Evolutionary conservation across 1,284 basidiomycete genomes (phyloP).

Genomic region (Leccinum pallidistipes): DNA sequence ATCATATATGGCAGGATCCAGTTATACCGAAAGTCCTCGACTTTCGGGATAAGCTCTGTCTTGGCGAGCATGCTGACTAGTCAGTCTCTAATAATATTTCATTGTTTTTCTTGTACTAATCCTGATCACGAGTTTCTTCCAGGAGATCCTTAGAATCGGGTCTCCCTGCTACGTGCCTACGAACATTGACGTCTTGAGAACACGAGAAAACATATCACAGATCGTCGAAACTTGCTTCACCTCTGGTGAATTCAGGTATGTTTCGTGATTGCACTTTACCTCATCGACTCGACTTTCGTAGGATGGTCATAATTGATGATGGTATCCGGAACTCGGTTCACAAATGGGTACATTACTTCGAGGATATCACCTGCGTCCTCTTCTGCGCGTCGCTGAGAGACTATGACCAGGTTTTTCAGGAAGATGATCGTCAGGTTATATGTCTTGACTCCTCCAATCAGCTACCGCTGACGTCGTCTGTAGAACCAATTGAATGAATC

Average conservation of each 20-base stretch:
- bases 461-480: background rate
- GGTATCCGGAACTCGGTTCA: background rate
- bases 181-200: conserved; percentile 1
- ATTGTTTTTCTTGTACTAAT: background rate
- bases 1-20: conserved; percentile 8
- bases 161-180: conserved; percentile 3
- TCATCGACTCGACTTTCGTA: background rate
- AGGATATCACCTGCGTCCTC: conserved; percentile 1
- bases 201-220: background rate
- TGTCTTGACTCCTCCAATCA: background rate
- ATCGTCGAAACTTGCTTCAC: conserved; percentile 1
- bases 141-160: conserved; percentile 3
- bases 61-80: conserved; percentile 3
- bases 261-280: background rate
- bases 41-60: background rate
- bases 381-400: conserved; percentile 6
- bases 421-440: background rate
- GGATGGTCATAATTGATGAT: background rate
- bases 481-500: background rate
- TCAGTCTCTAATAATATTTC: background rate
- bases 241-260: conserved; percentile 2
- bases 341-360: conserved; percentile 2
- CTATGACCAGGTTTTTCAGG: conserved; percentile 1
- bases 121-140: background rate
- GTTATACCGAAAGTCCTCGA: conserved; percentile 1